These are phyloP conservation scores for Primulina tabacum DNA, from an alignment of 257 asterid genomes.

Conservation along the genomic window DNA sequence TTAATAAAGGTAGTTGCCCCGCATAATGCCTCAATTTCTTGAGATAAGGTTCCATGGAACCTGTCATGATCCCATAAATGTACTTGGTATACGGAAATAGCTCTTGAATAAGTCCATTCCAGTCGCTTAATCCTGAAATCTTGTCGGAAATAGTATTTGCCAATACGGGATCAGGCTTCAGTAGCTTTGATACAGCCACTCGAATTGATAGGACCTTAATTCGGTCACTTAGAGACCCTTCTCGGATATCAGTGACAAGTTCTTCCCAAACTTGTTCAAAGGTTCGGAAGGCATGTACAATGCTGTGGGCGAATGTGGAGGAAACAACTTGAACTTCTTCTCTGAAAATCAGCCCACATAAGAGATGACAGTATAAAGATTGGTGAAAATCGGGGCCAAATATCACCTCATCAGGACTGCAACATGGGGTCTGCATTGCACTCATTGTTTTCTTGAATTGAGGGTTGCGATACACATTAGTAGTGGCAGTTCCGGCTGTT, in stretches of 20 bases:
- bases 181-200: conserved; percentile 52
- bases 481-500: conserved; percentile 92
- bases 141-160: conserved; percentile 46
- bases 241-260: conserved; percentile 56
- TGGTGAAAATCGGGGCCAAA: conserved; percentile 89
- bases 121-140: conserved; percentile 56
- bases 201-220: conserved; percentile 68
- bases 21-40: conserved; percentile 83
- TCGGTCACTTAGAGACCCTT: conserved; percentile 61
- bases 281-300: conserved; percentile 80
- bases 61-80: conserved; percentile 89
- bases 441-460: conserved; percentile 75
- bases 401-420: conserved; percentile 95
- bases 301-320: conserved; percentile 88
- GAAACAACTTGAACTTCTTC: conserved; percentile 75
- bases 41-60: conserved; percentile 93
- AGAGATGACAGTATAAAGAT: conserved; percentile 80
- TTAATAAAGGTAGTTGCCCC: conserved; percentile 64
- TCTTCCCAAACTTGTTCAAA: conserved; percentile 78
- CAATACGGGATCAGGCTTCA: conserved; percentile 65
- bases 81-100: conserved; percentile 72
- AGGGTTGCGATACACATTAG: conserved; percentile 68
- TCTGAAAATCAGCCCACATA: conserved; percentile 69
- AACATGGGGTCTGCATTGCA: conserved; percentile 78
- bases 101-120: conserved; percentile 72